A percentile compares a stretch with the other conserved stretches of the same genome.
phyloP scores from a whole-genome alignment of 176 grass and related monocot genomes.

The Avena insularis region DNA sequence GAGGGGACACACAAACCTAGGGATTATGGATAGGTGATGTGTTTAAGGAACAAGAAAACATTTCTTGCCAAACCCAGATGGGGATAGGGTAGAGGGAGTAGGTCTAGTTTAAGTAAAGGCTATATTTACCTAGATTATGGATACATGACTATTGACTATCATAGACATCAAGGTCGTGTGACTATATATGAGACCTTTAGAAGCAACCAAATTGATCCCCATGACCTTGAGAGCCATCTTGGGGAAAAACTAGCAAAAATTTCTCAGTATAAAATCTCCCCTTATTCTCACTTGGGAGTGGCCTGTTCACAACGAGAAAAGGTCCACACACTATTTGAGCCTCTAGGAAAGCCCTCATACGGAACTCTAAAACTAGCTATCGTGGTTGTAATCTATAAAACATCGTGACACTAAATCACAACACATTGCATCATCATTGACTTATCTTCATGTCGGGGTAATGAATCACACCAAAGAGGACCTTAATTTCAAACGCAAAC shows the following conservation, averaged over 20 bases:
- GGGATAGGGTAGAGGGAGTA: no score
- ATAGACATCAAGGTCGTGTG: neutral
- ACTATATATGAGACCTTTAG: neutral
- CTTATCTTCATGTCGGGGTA: neutral
- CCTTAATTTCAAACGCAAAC: neutral
- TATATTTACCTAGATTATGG: no score
- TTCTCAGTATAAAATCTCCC: no score
- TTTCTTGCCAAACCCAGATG: neutral
- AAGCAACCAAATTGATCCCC: neutral
- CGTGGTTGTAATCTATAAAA: neutral
- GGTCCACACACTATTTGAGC: neutral
- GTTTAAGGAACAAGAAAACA: neutral
- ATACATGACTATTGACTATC: neutral
- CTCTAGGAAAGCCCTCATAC: neutral
- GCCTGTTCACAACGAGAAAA: neutral
- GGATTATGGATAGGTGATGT: neutral
- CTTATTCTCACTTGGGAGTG: neutral
- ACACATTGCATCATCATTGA: neutral
- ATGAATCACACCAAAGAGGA: neutral
- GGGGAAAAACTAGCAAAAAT: neutral
- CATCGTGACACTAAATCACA: neutral
- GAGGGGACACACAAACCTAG: neutral
- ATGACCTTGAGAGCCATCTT: no score
- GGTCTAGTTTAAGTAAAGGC: no score
- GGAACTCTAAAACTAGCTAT: neutral